Evolutionary conservation across 2,329 filamentous ascomycete genomes (phyloP), one percentile per base, ranked within the genome.

Genomic region (Apiospora koreana): DNA sequence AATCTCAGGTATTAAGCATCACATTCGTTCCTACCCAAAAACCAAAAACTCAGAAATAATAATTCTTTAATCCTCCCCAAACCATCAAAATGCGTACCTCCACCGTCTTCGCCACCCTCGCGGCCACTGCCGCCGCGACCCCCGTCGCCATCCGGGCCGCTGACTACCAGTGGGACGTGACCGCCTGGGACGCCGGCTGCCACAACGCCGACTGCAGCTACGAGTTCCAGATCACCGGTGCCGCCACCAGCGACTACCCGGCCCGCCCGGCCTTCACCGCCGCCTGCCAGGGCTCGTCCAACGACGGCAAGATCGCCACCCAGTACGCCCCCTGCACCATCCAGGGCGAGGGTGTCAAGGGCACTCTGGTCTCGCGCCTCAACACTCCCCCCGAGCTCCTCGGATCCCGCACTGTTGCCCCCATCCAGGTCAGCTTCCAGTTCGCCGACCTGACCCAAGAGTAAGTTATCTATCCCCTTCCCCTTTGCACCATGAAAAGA

Each of bases 231-330:
- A 46, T 67, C 25, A 25, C 65, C 23, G 65, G 65, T 16, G 42
- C 65, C 16, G 65, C 65, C 65, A 46, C 65, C 28, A 46, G 25
- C 42, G 65, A 67, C 65, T 67, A 67, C 65, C 65, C 65, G 42
- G 45, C 42, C 28, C 65, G 45, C 42, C 65, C 65, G 42, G 65
- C 65, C 65, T 67, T 67, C 65, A 1, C 18, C 7, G 65, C 65
- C 16, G 18, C 16, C 18, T 67, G 65, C 65, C 0, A n/a, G 16
- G 65, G 54, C 31, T 3, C 3, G 3, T 62, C 54, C 31, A 0
- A 14, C 65, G 41, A 45, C 41, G 64, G 41, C 64, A 2, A n/a
- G 4, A 31, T 43, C 64, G 41, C 23, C 41, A 45, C 16, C 50
- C 1, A 45, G 16, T 66, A 66, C 64, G 16, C 64, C 9, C 7